These are phyloP conservation scores for Saccharomyces pastorianus DNA, from an alignment of 1,139 yeast species.

Conservation along the genomic window DNA sequence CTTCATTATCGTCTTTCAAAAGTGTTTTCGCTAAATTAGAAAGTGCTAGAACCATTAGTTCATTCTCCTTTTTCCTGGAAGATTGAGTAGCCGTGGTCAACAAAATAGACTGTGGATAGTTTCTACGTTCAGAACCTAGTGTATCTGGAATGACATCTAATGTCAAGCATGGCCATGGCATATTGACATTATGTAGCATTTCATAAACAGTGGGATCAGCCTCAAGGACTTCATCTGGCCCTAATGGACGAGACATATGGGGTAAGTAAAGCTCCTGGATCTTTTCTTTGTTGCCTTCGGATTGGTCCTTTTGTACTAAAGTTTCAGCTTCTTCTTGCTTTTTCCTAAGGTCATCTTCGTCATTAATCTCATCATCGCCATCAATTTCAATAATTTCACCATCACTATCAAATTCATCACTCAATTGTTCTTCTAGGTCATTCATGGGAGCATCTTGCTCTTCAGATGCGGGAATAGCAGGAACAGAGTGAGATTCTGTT, in stretches of 20 bases:
- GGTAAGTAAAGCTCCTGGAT: constrained; percentile 58
- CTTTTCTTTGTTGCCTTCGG: constrained; percentile 26
- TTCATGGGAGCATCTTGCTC: constrained; percentile 61
- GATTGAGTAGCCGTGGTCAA: constrained; percentile 95
- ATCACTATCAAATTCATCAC: constrained; percentile 92
- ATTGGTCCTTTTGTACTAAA: constrained; percentile 27
- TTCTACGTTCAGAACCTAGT: constrained; percentile 81
- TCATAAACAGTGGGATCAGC: constrained; percentile 95
- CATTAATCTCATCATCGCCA: constrained; percentile 53
- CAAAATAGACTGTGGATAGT: constrained; percentile 81
- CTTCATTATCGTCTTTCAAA: constrained; percentile 55
- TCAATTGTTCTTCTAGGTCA: constrained; percentile 88
- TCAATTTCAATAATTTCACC: constrained; percentile 79
- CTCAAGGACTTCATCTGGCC: constrained; percentile 92
- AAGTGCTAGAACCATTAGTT: constrained; percentile 73
- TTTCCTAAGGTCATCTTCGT: constrained; percentile 30
- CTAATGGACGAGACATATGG: constrained; percentile 79
- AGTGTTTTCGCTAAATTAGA: constrained; percentile 78
- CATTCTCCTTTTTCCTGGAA: constrained; percentile 75
- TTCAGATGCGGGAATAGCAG: constrained; percentile 28
- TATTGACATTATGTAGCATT: constrained; percentile 87
- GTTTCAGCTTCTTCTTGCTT: constrained; percentile 33
- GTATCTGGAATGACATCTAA: constrained; percentile 81
- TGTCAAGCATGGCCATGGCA: constrained; percentile 97
- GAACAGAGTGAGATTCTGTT: constrained; percentile 29